phyloP scores from a whole-genome alignment of 2,329 filamentous ascomycete genomes.

The Emergomyces pasteurianus region DNA sequence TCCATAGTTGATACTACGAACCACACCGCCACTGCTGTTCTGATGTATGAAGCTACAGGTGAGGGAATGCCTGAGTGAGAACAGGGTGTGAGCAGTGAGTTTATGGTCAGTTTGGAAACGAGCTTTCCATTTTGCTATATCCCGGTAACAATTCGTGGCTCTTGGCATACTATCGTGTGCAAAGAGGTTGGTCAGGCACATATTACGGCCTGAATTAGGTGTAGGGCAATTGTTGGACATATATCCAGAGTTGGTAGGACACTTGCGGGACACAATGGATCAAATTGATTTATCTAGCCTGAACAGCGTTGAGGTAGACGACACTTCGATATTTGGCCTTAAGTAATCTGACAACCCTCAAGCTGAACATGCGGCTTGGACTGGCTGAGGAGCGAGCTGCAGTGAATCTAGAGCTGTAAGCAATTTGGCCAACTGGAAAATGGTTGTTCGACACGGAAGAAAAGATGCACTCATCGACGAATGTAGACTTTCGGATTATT shows the following conservation, averaged over 20 bases:
- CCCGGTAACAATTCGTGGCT: not conserved
- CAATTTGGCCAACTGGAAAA: not conserved
- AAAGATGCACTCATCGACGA: not conserved
- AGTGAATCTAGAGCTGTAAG: not conserved
- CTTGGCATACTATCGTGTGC: not conserved
- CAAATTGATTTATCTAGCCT: not conserved
- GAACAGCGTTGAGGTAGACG: not conserved
- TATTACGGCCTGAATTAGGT: not conserved
- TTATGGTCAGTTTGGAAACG: no score
- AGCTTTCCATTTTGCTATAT: not conserved
- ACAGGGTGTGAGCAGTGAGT: not conserved
- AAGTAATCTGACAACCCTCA: not conserved
- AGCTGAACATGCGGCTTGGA: not conserved
- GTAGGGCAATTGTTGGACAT: not conserved
- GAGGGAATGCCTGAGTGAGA: not conserved
- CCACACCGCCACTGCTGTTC: not conserved
- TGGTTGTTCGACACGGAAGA: not conserved
- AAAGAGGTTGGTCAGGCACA: not conserved
- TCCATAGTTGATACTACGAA: not conserved
- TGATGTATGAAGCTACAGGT: not conserved
- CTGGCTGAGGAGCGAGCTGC: not conserved
- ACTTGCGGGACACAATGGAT: not conserved
- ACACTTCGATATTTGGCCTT: not conserved
- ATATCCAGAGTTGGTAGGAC: not conserved
- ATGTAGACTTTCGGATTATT: not conserved